phyloP scores from a whole-genome alignment of 2,329 filamentous ascomycete species.

The Botrytis fabae region DNA sequence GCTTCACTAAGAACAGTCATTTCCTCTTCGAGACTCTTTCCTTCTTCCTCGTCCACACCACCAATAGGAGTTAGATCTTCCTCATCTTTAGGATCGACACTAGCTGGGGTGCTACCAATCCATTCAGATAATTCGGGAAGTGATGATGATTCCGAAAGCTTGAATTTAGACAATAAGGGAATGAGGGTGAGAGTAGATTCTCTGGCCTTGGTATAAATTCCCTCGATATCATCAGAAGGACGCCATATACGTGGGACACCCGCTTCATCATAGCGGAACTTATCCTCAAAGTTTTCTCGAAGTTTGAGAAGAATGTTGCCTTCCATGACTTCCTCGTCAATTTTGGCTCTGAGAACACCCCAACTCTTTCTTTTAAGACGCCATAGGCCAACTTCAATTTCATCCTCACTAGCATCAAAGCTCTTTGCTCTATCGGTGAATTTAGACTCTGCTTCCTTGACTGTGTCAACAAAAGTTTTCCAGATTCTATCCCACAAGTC shows the following conservation, averaged over 20 bases:
- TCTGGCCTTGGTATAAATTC: slow-evolving; percentile 85
- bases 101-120: slow-evolving; percentile 75
- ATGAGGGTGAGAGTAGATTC: slow-evolving; percentile 92
- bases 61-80: slow-evolving; percentile 88
- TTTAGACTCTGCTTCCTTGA: slow-evolving; percentile 79
- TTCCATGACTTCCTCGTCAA: slow-evolving; percentile 98
- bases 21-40: slow-evolving; percentile 92
- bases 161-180: slow-evolving; percentile 83
- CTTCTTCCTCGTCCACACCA: slow-evolving; percentile 91
- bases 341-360: slow-evolving; percentile 83
- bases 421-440: slow-evolving; percentile 88
- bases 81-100: slow-evolving; percentile 78
- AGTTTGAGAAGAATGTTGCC: slow-evolving; percentile 94
- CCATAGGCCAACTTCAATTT: slow-evolving; percentile 92
- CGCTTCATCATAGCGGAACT: slow-evolving; percentile 94
- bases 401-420: slow-evolving; percentile 88
- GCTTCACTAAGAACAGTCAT: slow-evolving; percentile 90
- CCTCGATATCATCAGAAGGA: slow-evolving; percentile 95
- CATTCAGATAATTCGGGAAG: slow-evolving; percentile 82
- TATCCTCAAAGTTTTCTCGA: slow-evolving; percentile 97
- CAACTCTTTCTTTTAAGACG: slow-evolving; percentile 90
- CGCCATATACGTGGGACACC: slow-evolving; percentile 97
- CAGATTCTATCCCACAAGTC: slow-evolving; percentile 96
- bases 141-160: slow-evolving; percentile 69
- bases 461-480: slow-evolving; percentile 78